Percentiles rank a stretch among this genome's conserved stretches.
Conservation (phyloP, 305 asterid genomes). For the Fraxinus floribunda region DNA sequence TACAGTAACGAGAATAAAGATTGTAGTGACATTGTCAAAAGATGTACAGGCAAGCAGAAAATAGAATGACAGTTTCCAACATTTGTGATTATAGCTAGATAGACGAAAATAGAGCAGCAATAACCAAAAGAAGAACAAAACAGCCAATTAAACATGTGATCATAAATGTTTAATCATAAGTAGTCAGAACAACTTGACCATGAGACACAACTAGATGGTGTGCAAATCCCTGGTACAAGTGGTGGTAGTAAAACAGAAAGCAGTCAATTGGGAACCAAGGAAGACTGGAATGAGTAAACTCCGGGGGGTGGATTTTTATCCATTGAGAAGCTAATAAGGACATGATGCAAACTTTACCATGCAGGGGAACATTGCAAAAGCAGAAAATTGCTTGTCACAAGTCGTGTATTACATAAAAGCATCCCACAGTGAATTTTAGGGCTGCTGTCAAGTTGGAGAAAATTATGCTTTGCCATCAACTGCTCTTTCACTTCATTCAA, state of each 20-base stretch:
- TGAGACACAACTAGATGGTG: constrained; percentile 4
- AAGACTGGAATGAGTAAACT: not conserved
- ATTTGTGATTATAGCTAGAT: not conserved
- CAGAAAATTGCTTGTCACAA: not conserved
- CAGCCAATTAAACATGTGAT: constrained; percentile 1
- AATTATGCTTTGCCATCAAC: not conserved
- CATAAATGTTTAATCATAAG: not conserved
- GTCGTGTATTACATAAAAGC: not conserved
- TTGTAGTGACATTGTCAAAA: not conserved
- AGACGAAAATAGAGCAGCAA: not conserved
- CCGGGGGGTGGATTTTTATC: not conserved
- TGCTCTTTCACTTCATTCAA: constrained; percentile 8
- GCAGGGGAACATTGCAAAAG: not conserved
- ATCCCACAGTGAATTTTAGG: not conserved
- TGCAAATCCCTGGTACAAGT: constrained; percentile 8
- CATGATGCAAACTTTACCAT: not conserved
- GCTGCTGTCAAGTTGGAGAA: constrained; percentile 6
- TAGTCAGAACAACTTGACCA: not conserved
- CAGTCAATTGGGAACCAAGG: not conserved
- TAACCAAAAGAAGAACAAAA: constrained; percentile 4
- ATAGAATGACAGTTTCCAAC: not conserved
- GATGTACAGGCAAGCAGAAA: not conserved
- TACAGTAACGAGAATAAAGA: not conserved
- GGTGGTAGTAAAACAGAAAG: not conserved
- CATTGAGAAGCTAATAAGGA: constrained; percentile 11